Base-by-base conservation (phyloP, 768 basidiomycete species). In the Clathrus columnatus region DNA sequence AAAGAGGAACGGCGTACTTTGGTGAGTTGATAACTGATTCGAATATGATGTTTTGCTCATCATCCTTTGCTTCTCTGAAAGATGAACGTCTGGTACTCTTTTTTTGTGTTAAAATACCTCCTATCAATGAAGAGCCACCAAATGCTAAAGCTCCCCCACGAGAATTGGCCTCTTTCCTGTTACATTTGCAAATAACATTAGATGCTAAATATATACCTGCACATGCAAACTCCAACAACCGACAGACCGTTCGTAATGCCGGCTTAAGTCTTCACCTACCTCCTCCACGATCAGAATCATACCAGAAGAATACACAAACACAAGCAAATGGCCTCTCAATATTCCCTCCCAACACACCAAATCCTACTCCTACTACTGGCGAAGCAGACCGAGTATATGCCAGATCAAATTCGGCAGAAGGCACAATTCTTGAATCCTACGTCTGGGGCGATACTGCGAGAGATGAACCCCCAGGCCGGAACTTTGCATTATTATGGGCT, bases 341-440 rank as follows among this genome's bases (percentile, higher is more conserved):
- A 62, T 78, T 86, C 59, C 90, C 89, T 26, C 91, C 91, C 1
- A 73, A 73, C 50, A 96, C 92, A 0, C 93, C 92, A 0, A 84
- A 86, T 65, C 92, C 92, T 1, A 84, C 83, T 16, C 92, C 92
- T 1, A 72, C 78, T 0, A 83, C 87, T 24, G 75, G 78, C 0
- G 83, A 84, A 28, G 75, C 78, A 16, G 92, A 96, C 68, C 76
- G 79, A 44, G 77, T 81, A 64, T 96, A 94, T 65, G 81, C 83
- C 1, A 30, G 23, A 26, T 8, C 27, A 7, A 48, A 14, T 17
- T 17, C 45, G 23, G 76, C 87, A 0, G 88, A 92, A 62, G 93
- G 92, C 0, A 84, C 85, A 0, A 68, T 82, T 5, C 75, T 94
- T 11, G 73, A 82, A 45, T 77, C 85, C 1, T 77, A 75, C 50